Base-by-base conservation (phyloP, 2,329 filamentous ascomycete species). In the Curvularia hawaiiensis region DNA sequence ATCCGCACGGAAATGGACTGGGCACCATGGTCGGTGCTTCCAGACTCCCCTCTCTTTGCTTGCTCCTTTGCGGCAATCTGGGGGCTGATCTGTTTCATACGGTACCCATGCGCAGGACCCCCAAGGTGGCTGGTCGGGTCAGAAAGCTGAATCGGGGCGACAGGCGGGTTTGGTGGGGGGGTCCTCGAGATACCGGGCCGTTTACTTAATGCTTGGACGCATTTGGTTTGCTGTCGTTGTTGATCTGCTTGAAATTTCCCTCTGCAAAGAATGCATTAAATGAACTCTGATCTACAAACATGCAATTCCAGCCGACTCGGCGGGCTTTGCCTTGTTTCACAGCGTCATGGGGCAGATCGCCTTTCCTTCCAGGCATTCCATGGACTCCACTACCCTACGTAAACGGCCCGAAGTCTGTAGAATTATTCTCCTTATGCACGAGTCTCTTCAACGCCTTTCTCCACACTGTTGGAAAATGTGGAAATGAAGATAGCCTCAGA, bases 61-160 rank as follows among this genome's bases (percentile, higher is more conserved):
- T 18, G 10, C 16, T 20, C 44, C 16, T 50, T 50, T 50, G 22
- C 5, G 44, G 47, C 28, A 40, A 39, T 28, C 33, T 14, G 22
- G n/a, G 16, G 47, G 35, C 22, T 26, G 33, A 50, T 50, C 47
- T 50, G 47, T 50, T 50, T 50, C 47, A 50, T 10, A 28, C 11
- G 14, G 22, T 26, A 26, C 33, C 22, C 33, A 18, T 40, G 47
- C 22, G 33, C 26, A 38, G 24, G 41, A 14, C 22, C 12, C 12
- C 22, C 22, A 24, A 24, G 22, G 11, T 7, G 22, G 41, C 41
- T 28, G 41, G 26, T n/a, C 41, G 24, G 41, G 14, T 11, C 8
- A 26, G n/a, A 4, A 28, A 3, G 16, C 41, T n/a, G 24, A 44
- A 44, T 44, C 24, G 41, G 41, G 41, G 24, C 28, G 41, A 44